Evolutionary conservation across 2,329 filamentous ascomycete species (phyloP).

Genomic region (Sporothrix phasma): DNA sequence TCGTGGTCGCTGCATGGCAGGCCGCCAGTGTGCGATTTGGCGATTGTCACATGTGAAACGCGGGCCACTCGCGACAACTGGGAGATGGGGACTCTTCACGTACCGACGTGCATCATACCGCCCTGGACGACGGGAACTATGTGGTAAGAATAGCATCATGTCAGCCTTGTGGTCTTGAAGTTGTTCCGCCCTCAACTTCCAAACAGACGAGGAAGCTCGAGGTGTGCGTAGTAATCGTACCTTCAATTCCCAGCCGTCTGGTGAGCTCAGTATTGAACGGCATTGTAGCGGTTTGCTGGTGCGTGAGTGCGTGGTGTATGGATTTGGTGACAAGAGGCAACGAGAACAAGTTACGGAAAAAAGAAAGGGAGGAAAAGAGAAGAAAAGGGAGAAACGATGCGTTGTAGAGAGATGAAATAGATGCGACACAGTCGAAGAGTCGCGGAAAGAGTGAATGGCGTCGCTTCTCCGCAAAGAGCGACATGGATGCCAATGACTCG

Average conservation of each 20-base stretch:
- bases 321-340: neutral
- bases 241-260: constrained; percentile 44
- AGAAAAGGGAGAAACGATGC: neutral
- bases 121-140: constrained; percentile 73
- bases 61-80: neutral
- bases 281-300: constrained; percentile 30
- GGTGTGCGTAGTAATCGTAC: constrained; percentile 16
- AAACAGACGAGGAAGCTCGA: neutral
- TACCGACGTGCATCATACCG: constrained; percentile 50
- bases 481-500: constrained; percentile 10
- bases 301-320: neutral
- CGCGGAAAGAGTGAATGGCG: neutral
- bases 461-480: neutral
- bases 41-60: constrained; percentile 5
- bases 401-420: constrained; percentile 2
- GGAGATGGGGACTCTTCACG: neutral
- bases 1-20: neutral
- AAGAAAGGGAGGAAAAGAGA: neutral
- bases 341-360: neutral
- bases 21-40: neutral
- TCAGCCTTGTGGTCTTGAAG: constrained; percentile 20
- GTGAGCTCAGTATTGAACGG: constrained; percentile 50
- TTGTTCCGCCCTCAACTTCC: neutral
- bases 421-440: neutral
- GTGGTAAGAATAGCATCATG: constrained; percentile 8